Evolutionary conservation across 2,329 filamentous ascomycete genomes (phyloP), one percentile per base, ranked within the genome.

Genomic region (Neurospora sp.): DNA sequence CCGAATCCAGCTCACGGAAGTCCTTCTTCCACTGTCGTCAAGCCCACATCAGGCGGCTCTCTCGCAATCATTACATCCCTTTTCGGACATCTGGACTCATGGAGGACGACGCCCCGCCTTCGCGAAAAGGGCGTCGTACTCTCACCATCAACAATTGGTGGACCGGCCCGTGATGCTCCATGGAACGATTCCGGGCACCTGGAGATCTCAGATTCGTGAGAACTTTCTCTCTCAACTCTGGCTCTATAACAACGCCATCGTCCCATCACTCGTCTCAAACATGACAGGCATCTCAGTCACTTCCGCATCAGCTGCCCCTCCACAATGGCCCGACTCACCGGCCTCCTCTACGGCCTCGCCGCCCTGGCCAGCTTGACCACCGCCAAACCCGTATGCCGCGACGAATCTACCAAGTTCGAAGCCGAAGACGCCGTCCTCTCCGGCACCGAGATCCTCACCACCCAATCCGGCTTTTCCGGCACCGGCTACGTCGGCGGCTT

Each of bases 401-500:
- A 46, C 10, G 10, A 19, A 19, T 23, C 52, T 33, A 39, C 28
- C 58, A 72, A 70, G 7, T 74, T 70, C 67, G 78, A 84, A 74
- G 83, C 83, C 8, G 83, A 84, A 73, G 76, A 79, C 69, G 82
- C 79, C 1, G 75, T 76, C 6, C 76, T 84, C 38, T 77, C 76
- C 5, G 83, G 82, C 15, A 81, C 82, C 9, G 79, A 74, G 2
- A 78, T 81, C 71, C 80, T 77, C 6, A 81, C 78, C 6, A 76
- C 79, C 0, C 77, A 80, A 38, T 70, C 80, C 23, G 83, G 82
- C 2, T 84, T 43, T 46, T 72, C 74, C 2, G 82, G 82, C 15
- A 80, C 79, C 17, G 83, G 83, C 23, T 85, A 84, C 70, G 81
- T 84, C 15, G 80, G 81, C 43, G 80, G 82, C 40, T 84, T 85